Evolutionary conservation across 305 asterid genomes (phyloP), one percentile per base, ranked within the genome.

Genomic region (Euphrasia arctica): DNA sequence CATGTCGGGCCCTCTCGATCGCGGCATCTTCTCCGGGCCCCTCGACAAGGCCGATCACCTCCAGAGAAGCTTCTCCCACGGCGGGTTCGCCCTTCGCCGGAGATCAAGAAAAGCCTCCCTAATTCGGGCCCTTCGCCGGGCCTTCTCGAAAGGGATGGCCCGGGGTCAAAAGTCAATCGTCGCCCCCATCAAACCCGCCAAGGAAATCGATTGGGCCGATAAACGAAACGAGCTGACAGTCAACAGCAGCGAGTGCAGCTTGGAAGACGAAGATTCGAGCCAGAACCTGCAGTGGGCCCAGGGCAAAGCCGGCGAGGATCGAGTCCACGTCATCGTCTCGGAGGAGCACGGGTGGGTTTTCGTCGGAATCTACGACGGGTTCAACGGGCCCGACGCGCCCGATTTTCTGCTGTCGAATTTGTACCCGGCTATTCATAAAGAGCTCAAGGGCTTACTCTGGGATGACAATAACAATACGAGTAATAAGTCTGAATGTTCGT

Each of bases 371-470:
- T 91, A 91, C 25, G 98, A 91, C 71, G 96, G 98, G 64, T 91
- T 92, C 57, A 93, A 90, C 64, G 97, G 99, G 15, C 99, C 97
- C 0, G 96, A 93, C 69, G 99, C 97, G 0, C 94, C 99, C 1
- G 99, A 93, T 68, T 93, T 79, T 36, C 70, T 93, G 76, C 58
- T 93, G 8, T 76, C 94, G n/a, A 90, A 90, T 77, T 75, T 93
- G 79, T 93, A 90, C 15, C 34, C 83, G 0, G 79, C 89, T 68
- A 92, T 90, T 63, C 96, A 84, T 60, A 86, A 85, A 64, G 99
- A 93, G 71, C 87, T 93, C 59, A 86, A 88, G 32, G 96, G 97
- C 32, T 62, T 90, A 51, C 80, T 93, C 27, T 90, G 98, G 97
- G 91, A 92, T 76, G 95, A 91, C 49, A 64, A 39, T 36, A 58